A percentile compares a stretch with the other conserved stretches of the same genome.
Evolutionary conservation across 129 eudicot species (phyloP).

Genomic region (Centaurea solstitialis): DNA sequence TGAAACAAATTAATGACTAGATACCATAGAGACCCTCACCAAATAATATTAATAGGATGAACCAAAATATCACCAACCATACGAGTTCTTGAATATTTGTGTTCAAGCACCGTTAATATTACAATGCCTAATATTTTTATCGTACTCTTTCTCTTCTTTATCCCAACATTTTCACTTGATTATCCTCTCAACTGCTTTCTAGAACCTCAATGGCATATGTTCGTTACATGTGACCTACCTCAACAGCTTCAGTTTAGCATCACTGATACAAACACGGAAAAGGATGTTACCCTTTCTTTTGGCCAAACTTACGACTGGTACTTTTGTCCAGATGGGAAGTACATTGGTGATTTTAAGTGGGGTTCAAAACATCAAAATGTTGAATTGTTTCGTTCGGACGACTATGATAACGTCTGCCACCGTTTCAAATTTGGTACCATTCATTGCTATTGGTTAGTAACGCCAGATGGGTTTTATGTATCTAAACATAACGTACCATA

Average conservation of each 20-base stretch:
- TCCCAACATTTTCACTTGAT: background rate
- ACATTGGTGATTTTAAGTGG: background rate
- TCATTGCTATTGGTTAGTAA: background rate
- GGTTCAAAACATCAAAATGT: background rate
- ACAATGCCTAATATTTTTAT: background rate
- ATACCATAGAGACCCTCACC: no score
- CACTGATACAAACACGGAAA: background rate
- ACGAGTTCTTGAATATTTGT: background rate
- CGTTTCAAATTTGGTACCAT: background rate
- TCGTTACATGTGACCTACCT: background rate
- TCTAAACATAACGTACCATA: background rate
- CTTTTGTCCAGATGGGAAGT: background rate
- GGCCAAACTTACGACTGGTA: background rate
- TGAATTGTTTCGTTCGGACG: background rate
- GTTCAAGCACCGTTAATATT: background rate
- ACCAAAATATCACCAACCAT: background rate
- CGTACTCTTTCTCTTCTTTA: background rate
- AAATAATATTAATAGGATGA: no score
- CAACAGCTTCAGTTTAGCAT: background rate
- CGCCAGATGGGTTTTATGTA: background rate
- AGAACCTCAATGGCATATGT: background rate
- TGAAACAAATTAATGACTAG: no score
- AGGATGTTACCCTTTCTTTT: background rate
- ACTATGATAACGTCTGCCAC: background rate
- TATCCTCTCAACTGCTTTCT: background rate